A percentile compares a stretch with the other conserved stretches of the same genome.
Evolutionary conservation across 495 filamentous ascomycete species (phyloP).

Genomic region (Corynascus novoguineensis): DNA sequence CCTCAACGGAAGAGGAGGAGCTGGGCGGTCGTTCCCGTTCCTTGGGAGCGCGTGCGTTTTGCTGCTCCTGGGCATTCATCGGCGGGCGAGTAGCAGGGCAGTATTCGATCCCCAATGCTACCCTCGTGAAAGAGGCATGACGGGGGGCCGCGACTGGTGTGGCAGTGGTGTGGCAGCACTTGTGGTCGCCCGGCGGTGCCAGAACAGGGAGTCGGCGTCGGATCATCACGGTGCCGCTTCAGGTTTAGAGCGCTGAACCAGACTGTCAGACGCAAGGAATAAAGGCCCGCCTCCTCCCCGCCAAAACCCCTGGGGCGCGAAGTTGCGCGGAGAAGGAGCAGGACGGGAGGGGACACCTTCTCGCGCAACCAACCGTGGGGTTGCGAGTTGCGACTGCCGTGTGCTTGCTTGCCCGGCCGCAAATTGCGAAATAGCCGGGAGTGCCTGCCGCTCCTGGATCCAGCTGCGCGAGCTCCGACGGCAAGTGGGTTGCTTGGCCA

Average conservation of each 20-base stretch:
- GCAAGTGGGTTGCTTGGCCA: constrained; percentile 3
- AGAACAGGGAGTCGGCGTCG: constrained; percentile 9
- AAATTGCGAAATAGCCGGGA: constrained; percentile 8
- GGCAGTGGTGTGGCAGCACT: neutral
- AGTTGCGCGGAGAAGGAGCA: constrained; percentile 13
- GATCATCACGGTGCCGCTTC: constrained; percentile 9
- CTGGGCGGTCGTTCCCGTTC: constrained; percentile 3
- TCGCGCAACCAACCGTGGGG: constrained; percentile 11
- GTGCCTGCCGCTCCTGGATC: constrained; percentile 12
- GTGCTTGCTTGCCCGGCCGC: neutral
- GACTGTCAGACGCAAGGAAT: constrained; percentile 15
- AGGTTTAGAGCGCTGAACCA: constrained; percentile 4
- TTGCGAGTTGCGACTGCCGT: constrained; percentile 20
- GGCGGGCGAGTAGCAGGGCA: neutral
- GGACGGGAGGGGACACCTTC: too few relatives aligned
- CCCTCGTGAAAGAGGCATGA: neutral
- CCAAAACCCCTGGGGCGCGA: constrained; percentile 1
- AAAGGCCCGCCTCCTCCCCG: constrained; percentile 10
- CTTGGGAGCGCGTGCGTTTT: neutral
- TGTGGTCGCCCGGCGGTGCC: neutral
- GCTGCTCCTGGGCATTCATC: neutral
- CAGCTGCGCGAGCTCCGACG: neutral
- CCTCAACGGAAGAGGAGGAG: neutral
- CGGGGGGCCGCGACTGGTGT: neutral
- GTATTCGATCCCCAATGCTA: neutral